Percentiles rank a stretch among this genome's conserved stretches.
These are phyloP conservation scores for Botryotinia globosa DNA, from an alignment of 2,329 filamentous ascomycete species.

Conservation along the genomic window DNA sequence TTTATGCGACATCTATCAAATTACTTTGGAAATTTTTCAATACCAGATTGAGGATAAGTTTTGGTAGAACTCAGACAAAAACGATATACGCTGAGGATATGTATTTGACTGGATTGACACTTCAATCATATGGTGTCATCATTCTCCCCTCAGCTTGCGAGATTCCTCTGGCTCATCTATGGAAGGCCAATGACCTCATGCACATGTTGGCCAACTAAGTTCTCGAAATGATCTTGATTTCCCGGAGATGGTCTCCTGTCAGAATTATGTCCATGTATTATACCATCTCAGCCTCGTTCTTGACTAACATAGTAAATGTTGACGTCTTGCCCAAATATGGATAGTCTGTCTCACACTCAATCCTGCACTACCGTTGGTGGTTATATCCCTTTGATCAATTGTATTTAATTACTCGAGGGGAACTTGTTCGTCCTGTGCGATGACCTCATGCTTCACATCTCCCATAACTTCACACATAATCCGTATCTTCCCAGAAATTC, in stretches of 20 bases:
- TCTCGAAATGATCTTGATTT: not conserved
- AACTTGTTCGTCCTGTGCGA: not conserved
- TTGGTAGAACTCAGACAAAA: not conserved
- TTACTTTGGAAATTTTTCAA: not conserved
- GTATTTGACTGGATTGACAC: not conserved
- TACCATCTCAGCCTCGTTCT: not conserved
- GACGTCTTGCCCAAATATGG: not conserved
- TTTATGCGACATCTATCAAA: not conserved
- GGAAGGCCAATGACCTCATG: too few relatives aligned
- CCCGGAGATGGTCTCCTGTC: not conserved
- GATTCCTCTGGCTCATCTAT: not conserved
- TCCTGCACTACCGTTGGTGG: not conserved
- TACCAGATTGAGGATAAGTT: not conserved
- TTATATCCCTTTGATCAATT: not conserved
- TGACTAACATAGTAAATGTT: not conserved
- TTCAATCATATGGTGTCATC: not conserved
- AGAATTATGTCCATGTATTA: not conserved
- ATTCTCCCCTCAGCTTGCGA: not conserved
- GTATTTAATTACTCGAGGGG: not conserved
- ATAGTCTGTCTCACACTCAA: not conserved
- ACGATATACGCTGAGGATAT: not conserved
- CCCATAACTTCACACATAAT: not conserved
- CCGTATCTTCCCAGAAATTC: not conserved
- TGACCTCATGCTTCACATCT: not conserved
- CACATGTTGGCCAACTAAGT: not conserved